Evolutionary conservation across 2,329 filamentous ascomycete genomes (phyloP).

Genomic region (Aureobasidium sp.): DNA sequence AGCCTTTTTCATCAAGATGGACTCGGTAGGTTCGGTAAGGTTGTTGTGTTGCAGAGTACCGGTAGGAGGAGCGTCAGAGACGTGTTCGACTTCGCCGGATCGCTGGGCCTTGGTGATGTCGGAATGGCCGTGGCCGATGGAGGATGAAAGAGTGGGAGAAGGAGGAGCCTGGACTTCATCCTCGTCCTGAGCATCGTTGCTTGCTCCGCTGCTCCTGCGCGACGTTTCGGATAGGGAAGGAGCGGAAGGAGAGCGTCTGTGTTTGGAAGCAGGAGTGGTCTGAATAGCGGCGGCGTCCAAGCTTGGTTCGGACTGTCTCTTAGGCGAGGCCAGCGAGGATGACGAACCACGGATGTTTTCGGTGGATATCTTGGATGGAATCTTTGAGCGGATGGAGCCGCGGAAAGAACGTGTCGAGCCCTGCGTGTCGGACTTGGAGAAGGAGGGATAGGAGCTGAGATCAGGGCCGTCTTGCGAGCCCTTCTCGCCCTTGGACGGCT

Average conservation of each 20-base stretch:
- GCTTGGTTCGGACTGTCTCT: not conserved
- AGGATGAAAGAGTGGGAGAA: slow-evolving; percentile 75
- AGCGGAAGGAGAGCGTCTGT: slow-evolving; percentile 25
- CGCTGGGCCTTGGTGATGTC: slow-evolving; percentile 74
- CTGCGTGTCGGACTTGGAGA: slow-evolving; percentile 86
- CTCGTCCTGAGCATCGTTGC: slow-evolving; percentile 24
- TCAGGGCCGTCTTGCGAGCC: slow-evolving; percentile 45
- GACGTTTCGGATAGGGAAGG: slow-evolving; percentile 29
- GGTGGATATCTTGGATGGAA: slow-evolving; percentile 59
- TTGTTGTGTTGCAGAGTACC: slow-evolving; percentile 48
- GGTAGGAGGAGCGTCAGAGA: slow-evolving; percentile 81
- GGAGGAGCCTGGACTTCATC: slow-evolving; percentile 50
- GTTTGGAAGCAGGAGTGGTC: slow-evolving; percentile 52
- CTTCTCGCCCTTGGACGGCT: slow-evolving; percentile 54
- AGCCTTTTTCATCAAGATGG: slow-evolving; percentile 79
- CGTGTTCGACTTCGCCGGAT: slow-evolving; percentile 84
- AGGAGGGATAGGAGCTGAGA: slow-evolving; percentile 81
- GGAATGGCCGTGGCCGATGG: slow-evolving; percentile 63
- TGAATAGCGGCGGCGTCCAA: slow-evolving; percentile 64
- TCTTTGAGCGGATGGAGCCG: slow-evolving; percentile 76
- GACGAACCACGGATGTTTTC: slow-evolving; percentile 77
- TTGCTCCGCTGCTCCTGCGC: slow-evolving; percentile 22
- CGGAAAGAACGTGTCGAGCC: slow-evolving; percentile 83
- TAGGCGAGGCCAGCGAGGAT: slow-evolving; percentile 1
- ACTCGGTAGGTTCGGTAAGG: slow-evolving; percentile 62